phyloP scores from a whole-genome alignment of 169 alveolate genomes.

The Cryptosporidium xiaoi region DNA sequence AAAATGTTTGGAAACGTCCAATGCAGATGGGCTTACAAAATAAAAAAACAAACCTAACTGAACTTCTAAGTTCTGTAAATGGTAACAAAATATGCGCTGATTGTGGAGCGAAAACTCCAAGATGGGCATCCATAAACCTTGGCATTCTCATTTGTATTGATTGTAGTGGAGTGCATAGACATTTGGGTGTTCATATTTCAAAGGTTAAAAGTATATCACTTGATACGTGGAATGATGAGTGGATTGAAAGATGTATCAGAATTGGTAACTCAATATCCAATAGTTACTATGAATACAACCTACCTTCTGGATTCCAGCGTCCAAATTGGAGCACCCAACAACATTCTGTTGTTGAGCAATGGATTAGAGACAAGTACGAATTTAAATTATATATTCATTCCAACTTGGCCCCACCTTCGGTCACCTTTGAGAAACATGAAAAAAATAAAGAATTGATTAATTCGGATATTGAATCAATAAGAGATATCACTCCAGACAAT shows the following conservation, averaged over 20 bases:
- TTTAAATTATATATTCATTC: conserved; percentile 82
- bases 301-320: conserved; percentile 79
- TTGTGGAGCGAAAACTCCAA: conserved; percentile 93
- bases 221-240: conserved; percentile 89
- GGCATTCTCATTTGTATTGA: conserved; percentile 95
- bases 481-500: not conserved
- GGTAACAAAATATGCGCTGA: conserved; percentile 96
- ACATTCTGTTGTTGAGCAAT: conserved; percentile 81
- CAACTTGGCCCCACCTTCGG: conserved; percentile 57
- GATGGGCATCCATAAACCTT: conserved; percentile 96
- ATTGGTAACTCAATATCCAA: conserved; percentile 82
- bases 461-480: not conserved
- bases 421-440: conserved; percentile 2
- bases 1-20: conserved; percentile 1
- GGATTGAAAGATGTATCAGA: conserved; percentile 82
- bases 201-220: conserved; percentile 92
- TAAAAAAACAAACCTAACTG: conserved; percentile 36
- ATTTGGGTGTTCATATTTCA: conserved; percentile 94
- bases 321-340: conserved; percentile 72
- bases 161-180: conserved; percentile 96
- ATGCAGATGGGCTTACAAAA: conserved; percentile 5
- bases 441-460: not conserved
- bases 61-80: conserved; percentile 61
- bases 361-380: conserved; percentile 88
- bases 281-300: conserved; percentile 79